Conservation (phyloP, 768 basidiomycete species). For the Tylopilus plumbeoviolaceoides region DNA sequence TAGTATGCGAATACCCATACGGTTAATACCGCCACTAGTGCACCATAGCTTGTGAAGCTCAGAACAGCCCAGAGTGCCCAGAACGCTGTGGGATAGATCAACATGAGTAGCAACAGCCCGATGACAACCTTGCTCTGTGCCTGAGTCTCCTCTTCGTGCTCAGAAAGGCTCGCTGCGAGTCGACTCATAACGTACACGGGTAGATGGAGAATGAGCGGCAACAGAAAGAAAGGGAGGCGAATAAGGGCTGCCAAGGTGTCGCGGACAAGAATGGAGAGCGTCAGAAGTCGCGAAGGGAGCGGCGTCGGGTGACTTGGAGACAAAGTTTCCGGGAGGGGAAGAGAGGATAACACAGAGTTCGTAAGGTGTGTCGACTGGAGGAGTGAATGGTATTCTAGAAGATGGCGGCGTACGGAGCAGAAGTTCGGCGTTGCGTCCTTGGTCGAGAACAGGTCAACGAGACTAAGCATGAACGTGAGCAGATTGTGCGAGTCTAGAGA, state of each 20-base stretch:
- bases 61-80: slow-evolving; percentile 83
- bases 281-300: slow-evolving; percentile 79
- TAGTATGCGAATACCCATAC: slow-evolving; percentile 81
- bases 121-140: slow-evolving; percentile 97
- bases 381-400: slow-evolving; percentile 87
- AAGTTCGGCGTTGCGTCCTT: slow-evolving; percentile 58
- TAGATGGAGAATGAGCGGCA: slow-evolving; percentile 78
- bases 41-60: slow-evolving; percentile 70
- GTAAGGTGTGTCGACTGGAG: slow-evolving; percentile 78
- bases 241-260: slow-evolving; percentile 69
- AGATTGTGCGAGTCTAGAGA: slow-evolving; percentile 13
- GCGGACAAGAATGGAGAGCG: slow-evolving; percentile 71
- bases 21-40: slow-evolving; percentile 59
- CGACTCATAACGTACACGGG: slow-evolving; percentile 85
- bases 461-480: slow-evolving; percentile 42
- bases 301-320: slow-evolving; percentile 70
- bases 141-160: slow-evolving; percentile 90
- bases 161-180: slow-evolving; percentile 65
- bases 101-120: slow-evolving; percentile 67
- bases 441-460: slow-evolving; percentile 84
- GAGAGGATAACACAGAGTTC: slow-evolving; percentile 76
- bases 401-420: slow-evolving; percentile 55
- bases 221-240: slow-evolving; percentile 82
- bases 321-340: slow-evolving; percentile 80
- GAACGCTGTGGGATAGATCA: slow-evolving; percentile 82